Conservation (phyloP, 116 monocot genomes). For the Phalaenopsis hybrid region DNA sequence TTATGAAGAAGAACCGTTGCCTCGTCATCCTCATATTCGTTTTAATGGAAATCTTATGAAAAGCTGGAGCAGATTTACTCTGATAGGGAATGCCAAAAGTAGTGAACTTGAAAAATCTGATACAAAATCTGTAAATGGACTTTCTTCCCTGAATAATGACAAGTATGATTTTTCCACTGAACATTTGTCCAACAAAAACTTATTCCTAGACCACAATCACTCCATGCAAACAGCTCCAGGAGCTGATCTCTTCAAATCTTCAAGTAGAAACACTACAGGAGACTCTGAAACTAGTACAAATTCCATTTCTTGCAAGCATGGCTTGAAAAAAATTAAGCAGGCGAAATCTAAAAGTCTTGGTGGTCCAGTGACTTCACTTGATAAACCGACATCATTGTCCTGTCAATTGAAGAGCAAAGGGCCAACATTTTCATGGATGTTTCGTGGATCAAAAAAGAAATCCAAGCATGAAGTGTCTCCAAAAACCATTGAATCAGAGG, state of each 20-base stretch:
- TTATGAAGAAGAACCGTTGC: no score
- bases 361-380: constrained; percentile 6
- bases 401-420: constrained; percentile 32
- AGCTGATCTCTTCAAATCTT: constrained; percentile 19
- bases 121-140: no score
- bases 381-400: background rate
- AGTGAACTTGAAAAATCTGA: no score
- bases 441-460: constrained; percentile 60
- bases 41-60: no score
- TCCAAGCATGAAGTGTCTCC: constrained; percentile 52
- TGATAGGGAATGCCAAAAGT: no score
- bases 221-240: constrained; percentile 19
- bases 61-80: no score
- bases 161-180: no score
- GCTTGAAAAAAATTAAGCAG: constrained; percentile 22
- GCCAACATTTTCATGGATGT: constrained; percentile 60
- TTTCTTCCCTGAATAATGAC: no score
- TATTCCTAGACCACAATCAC: constrained; percentile 22
- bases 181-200: background rate
- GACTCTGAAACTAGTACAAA: constrained; percentile 42
- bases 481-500: constrained; percentile 40
- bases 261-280: constrained; percentile 29
- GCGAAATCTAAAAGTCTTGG: constrained; percentile 24
- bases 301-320: constrained; percentile 49
- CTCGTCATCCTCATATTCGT: no score